A percentile compares a stretch with the other conserved stretches of the same genome.
phyloP scores from a whole-genome alignment of 176 grass and related monocot species.

The Olyra latifolia region DNA sequence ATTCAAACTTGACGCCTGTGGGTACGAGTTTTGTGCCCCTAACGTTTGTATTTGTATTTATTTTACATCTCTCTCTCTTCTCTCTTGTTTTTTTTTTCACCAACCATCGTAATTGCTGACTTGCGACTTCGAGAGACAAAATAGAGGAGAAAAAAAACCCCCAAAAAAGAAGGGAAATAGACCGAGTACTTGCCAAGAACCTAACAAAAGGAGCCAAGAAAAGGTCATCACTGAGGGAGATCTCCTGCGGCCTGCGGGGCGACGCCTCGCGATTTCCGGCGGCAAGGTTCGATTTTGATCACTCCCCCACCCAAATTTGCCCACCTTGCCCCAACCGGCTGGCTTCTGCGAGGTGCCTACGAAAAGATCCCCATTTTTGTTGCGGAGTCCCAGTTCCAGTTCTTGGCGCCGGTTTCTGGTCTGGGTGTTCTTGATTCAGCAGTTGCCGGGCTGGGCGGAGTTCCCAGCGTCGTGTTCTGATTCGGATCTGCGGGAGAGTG shows the following conservation, averaged over 20 bases:
- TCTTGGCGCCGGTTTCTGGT: constrained; percentile 12
- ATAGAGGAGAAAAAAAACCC: neutral
- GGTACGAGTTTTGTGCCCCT: neutral
- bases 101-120: constrained; percentile 23
- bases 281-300: constrained; percentile 65
- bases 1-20: neutral
- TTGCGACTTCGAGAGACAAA: neutral
- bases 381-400: neutral
- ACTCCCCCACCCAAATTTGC: constrained; percentile 21
- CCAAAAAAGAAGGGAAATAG: constrained; percentile 7
- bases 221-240: constrained; percentile 42
- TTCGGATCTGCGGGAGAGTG: constrained; percentile 31
- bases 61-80: constrained; percentile 2
- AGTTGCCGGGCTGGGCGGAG: constrained; percentile 1
- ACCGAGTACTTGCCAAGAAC: constrained; percentile 24
- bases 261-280: constrained; percentile 45
- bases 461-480: neutral
- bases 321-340: neutral
- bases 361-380: constrained; percentile 38
- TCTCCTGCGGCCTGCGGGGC: constrained; percentile 29
- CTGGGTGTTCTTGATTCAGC: constrained; percentile 15
- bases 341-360: neutral
- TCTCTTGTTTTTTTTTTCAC: constrained; percentile 6
- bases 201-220: constrained; percentile 39
- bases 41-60: neutral